Evolutionary conservation across 169 alveolate species (phyloP), one percentile per base, ranked within the genome.

Genomic region (Plasmodium malariae): DNA sequence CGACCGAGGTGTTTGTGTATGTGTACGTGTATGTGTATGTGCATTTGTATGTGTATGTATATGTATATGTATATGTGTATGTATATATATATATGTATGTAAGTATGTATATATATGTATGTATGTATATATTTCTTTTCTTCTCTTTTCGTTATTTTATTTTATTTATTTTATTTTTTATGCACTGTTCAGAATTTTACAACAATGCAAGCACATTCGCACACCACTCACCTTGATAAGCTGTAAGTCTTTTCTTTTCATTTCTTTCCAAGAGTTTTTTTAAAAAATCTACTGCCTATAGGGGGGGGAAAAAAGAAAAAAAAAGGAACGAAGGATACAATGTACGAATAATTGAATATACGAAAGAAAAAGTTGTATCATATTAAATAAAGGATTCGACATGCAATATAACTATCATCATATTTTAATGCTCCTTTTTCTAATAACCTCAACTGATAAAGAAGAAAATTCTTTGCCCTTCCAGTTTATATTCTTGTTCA

Each of bases 231-330:
- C 88, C 88, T 62, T 76, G 76, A 62, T 14, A 76, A 12, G 88
- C 88, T 1, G 88, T 76, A 6, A 76, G 70, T 51, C 88, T 76
- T 62, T 76, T 76, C 63, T 62, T 76, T 76, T 76, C 88, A 43
- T 76, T 76, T 19, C 88, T 60, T 51, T 76, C 88, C 49, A 76
- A 32, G 48, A 76, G 88, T 51, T 62, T 76, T 76, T 76, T 76
- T 76, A 76, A 62, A 76, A 76, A 76, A 45, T 76, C 88, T 26
- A 76, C 26, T 5, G 88, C 88, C 88, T 76, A 40, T 28, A 45
- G 9, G 21, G 40, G 60, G 43, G 43, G 32, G 55, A 21, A 63
- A 37, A 19, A 62, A 72, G 55, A 73, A 73, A 37, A 54, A 34
- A 24, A 9, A 62, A 2, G 32, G 55, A 36, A 36, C 21, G 12